phyloP scores from a whole-genome alignment of 257 asterid species.

The Misopates orontium region DNA sequence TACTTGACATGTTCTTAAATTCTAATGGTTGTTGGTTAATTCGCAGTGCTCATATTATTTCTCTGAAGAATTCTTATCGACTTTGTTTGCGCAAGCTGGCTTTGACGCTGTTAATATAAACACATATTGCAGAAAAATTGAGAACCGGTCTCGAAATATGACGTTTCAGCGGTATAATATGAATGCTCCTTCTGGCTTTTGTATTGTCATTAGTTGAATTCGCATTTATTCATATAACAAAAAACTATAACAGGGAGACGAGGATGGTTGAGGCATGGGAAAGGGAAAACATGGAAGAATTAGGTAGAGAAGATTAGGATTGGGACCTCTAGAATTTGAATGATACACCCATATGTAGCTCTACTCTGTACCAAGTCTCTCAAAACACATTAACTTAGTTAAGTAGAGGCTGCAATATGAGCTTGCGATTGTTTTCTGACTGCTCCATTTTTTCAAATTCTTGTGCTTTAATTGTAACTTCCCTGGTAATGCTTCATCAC shows the following conservation, averaged over 20 bases:
- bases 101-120: slow-evolving; percentile 48
- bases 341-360: background rate
- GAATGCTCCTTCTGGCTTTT: slow-evolving; percentile 21
- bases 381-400: background rate
- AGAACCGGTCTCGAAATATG: slow-evolving; percentile 54
- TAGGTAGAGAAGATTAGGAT: background rate
- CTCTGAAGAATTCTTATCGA: slow-evolving; percentile 57
- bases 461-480: background rate
- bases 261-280: background rate
- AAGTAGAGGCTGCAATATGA: background rate
- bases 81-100: slow-evolving; percentile 61
- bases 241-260: background rate
- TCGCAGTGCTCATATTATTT: slow-evolving; percentile 77
- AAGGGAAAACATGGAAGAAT: background rate
- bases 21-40: slow-evolving; percentile 25
- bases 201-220: slow-evolving; percentile 14
- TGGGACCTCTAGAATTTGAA: background rate
- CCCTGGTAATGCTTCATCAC: slow-evolving; percentile 13
- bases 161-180: slow-evolving; percentile 54
- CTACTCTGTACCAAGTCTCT: background rate
- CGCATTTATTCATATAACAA: slow-evolving; percentile 8
- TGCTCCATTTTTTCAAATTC: background rate
- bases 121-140: slow-evolving; percentile 55
- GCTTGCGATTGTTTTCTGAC: background rate
- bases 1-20: slow-evolving; percentile 14